These are phyloP conservation scores for Suhomyces chickasaworum DNA, from an alignment of 1,139 yeast species.

Conservation along the genomic window DNA sequence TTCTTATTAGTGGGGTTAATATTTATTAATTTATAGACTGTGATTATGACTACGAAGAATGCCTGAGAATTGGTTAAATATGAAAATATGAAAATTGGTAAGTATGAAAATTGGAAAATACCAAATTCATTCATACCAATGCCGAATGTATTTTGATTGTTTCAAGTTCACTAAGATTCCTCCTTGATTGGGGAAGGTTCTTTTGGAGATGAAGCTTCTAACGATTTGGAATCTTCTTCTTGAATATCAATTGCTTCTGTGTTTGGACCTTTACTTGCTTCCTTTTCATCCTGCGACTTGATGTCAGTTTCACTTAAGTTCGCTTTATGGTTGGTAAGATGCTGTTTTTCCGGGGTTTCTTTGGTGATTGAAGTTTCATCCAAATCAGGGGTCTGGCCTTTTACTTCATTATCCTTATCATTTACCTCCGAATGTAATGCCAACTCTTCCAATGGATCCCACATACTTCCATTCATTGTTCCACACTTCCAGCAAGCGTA, in stretches of 20 bases:
- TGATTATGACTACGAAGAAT: too few species aligned
- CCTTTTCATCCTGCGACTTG: neutral
- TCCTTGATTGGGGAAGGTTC: neutral
- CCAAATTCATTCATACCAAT: too few species aligned
- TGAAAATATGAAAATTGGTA: too few species aligned
- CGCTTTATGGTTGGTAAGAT: too few species aligned
- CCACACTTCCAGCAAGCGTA: conserved; percentile 81
- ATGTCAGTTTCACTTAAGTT: neutral
- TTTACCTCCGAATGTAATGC: neutral
- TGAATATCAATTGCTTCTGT: neutral
- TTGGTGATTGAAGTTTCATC: neutral
- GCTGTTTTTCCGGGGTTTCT: neutral
- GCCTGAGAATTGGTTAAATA: too few species aligned
- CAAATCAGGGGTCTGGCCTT: neutral
- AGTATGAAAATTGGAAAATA: too few species aligned
- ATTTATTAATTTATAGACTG: too few species aligned
- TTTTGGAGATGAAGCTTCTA: too few species aligned
- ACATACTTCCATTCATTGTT: conserved; percentile 45
- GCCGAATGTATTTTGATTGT: too few species aligned
- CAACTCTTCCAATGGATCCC: conserved; percentile 15
- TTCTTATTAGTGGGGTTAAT: too few species aligned
- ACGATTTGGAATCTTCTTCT: neutral
- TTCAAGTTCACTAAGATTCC: neutral
- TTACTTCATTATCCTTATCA: neutral
- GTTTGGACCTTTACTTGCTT: neutral